Evolutionary conservation across 768 basidiomycete genomes (phyloP).

Genomic region (Krasilnikovozyma curviuscula): DNA sequence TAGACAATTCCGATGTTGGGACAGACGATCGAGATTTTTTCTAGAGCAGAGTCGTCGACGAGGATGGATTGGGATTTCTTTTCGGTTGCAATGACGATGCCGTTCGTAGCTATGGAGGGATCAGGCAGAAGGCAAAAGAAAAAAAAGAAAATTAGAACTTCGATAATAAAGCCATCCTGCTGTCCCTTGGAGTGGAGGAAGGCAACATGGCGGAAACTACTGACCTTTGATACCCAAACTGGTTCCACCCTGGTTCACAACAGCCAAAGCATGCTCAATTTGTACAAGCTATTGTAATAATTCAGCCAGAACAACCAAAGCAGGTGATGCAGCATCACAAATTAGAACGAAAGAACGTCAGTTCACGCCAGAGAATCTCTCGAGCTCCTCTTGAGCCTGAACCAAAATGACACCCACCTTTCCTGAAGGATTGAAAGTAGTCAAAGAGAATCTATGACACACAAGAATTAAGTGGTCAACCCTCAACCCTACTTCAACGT

Average conservation of each 20-base stretch:
- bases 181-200: background rate
- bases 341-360: background rate
- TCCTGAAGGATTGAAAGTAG: conserved; percentile 96
- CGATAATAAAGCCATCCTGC: background rate
- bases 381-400: background rate
- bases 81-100: conserved; percentile 97
- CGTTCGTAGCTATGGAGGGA: conserved; percentile 61
- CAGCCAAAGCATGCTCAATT: conserved; percentile 97
- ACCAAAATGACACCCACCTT: conserved; percentile 28
- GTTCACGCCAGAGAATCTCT: background rate
- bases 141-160: background rate
- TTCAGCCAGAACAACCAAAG: background rate
- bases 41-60: conserved; percentile 92
- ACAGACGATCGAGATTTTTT: conserved; percentile 91
- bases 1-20: conserved; percentile 99
- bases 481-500: background rate
- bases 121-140: background rate
- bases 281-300: conserved; percentile 50
- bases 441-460: conserved; percentile 71
- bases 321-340: background rate
- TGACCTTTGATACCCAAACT: conserved; percentile 95
- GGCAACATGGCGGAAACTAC: conserved; percentile 11
- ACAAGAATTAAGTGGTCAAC: background rate
- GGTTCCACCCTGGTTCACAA: conserved; percentile 84
- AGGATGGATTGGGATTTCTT: conserved; percentile 97